Evolutionary conservation across 2,329 filamentous ascomycete species (phyloP).

Genomic region (Fusarium duplospermum): DNA sequence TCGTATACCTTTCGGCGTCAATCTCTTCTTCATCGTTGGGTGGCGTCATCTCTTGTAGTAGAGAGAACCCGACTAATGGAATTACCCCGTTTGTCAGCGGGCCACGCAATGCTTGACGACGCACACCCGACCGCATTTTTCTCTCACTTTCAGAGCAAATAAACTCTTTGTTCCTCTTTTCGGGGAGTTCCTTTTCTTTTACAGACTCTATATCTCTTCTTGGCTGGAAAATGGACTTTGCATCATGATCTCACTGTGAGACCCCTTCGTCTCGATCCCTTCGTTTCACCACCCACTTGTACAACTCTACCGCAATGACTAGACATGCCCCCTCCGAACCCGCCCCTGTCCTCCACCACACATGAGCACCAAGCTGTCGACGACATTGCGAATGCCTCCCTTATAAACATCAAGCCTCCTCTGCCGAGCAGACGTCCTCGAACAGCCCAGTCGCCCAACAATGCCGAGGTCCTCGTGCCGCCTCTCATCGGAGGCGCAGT

Average conservation of each 20-base stretch:
- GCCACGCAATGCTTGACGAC: conserved; percentile 52
- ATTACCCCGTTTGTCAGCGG: conserved; percentile 45
- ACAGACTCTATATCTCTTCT: too few relatives aligned
- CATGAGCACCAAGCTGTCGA: conserved; percentile 24
- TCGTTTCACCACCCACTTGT: neutral
- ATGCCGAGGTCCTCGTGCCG: conserved; percentile 50
- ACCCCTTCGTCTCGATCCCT: neutral
- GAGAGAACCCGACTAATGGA: conserved; percentile 33
- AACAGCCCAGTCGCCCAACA: conserved; percentile 44
- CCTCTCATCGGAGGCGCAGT: conserved; percentile 52
- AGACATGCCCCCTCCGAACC: conserved; percentile 43
- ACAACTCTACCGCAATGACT: conserved; percentile 32
- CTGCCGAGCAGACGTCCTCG: conserved; percentile 47
- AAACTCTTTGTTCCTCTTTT: conserved; percentile 19
- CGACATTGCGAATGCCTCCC: conserved; percentile 23
- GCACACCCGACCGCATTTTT: conserved; percentile 36
- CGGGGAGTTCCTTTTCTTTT: neutral
- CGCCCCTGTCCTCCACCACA: conserved; percentile 39
- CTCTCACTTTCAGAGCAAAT: conserved; percentile 10
- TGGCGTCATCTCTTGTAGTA: conserved; percentile 37
- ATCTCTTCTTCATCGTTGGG: conserved; percentile 2
- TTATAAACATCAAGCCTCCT: conserved; percentile 48
- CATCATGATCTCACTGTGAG: neutral
- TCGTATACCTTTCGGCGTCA: neutral
- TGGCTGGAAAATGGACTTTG: neutral